Percentiles rank a stretch among this genome's conserved stretches.
These are phyloP conservation scores for Ceratocystis albifundus DNA, from an alignment of 2,329 filamentous ascomycete species.

Conservation along the genomic window DNA sequence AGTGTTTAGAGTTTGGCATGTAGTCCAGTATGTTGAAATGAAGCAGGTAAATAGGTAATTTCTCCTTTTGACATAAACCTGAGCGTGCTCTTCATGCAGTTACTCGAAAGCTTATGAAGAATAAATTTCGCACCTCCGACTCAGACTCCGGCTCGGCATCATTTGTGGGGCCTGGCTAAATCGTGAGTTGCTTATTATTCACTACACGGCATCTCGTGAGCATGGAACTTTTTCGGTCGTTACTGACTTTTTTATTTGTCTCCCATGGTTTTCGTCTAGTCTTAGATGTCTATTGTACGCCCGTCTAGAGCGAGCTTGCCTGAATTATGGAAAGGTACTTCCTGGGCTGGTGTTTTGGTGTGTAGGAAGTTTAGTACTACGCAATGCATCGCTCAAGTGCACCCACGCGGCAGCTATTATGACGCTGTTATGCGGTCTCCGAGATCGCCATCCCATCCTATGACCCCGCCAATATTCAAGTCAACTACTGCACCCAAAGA, in stretches of 20 bases:
- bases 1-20: background rate
- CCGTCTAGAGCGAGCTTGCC: background rate
- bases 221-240: too few relatives aligned
- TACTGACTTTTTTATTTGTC: background rate
- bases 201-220: too few relatives aligned
- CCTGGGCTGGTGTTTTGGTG: background rate
- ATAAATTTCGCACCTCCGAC: background rate
- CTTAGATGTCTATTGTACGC: background rate
- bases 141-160: background rate
- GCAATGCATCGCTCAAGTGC: conserved; percentile 29
- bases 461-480: conserved; percentile 4
- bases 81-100: background rate
- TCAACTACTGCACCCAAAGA: conserved; percentile 23
- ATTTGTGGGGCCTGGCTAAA: conserved; percentile 6
- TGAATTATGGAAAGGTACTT: background rate
- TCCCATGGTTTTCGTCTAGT: background rate
- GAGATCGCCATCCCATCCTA: conserved; percentile 11
- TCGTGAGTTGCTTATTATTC: background rate
- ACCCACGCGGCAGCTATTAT: conserved; percentile 48
- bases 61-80: background rate
- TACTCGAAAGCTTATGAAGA: background rate
- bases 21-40: background rate
- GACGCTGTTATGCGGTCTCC: conserved; percentile 41
- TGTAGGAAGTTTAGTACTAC: background rate
- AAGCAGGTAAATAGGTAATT: background rate